A percentile compares a stretch with the other conserved stretches of the same genome.
These are phyloP conservation scores for Salix exigua DNA, from an alignment of 345 rosid genomes.

Conservation along the genomic window DNA sequence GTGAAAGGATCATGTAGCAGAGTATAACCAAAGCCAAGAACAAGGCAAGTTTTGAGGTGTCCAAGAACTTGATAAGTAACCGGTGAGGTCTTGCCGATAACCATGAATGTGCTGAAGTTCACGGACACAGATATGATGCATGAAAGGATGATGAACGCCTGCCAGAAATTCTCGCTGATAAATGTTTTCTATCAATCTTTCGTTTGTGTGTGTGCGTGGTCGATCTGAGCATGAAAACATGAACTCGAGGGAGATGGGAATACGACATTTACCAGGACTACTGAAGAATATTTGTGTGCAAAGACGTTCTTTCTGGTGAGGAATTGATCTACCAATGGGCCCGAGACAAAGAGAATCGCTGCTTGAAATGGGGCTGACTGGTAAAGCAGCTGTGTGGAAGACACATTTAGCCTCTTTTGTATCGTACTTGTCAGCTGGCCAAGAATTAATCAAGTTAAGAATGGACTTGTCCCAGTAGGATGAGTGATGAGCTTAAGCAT, in stretches of 20 bases:
- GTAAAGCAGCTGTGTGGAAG: slow-evolving; percentile 92
- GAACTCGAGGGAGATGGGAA: not conserved
- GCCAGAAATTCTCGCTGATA: slow-evolving; percentile 8
- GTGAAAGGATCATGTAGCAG: slow-evolving; percentile 89
- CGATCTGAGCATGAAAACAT: not conserved
- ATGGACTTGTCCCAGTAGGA: not conserved
- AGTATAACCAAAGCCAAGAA: slow-evolving; percentile 86
- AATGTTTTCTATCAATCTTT: too few relatives aligned
- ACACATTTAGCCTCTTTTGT: slow-evolving; percentile 85
- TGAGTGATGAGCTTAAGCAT: not conserved
- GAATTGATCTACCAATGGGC: slow-evolving; percentile 83
- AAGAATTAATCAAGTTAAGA: slow-evolving; percentile 22
- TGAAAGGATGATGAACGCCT: slow-evolving; percentile 79
- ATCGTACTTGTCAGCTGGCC: slow-evolving; percentile 89
- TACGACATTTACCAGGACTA: slow-evolving; percentile 53
- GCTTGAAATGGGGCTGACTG: slow-evolving; percentile 99
- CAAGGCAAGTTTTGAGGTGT: slow-evolving; percentile 92
- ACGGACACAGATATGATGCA: slow-evolving; percentile 91
- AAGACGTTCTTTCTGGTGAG: slow-evolving; percentile 86
- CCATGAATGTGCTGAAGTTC: slow-evolving; percentile 96
- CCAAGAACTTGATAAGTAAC: slow-evolving; percentile 98
- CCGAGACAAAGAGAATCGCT: slow-evolving; percentile 89
- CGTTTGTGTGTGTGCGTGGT: not conserved
- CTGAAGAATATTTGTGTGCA: slow-evolving; percentile 70
- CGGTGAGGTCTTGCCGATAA: slow-evolving; percentile 97